phyloP scores from a whole-genome alignment of 768 basidiomycete species.

The Flagelloscypha sp. region DNA sequence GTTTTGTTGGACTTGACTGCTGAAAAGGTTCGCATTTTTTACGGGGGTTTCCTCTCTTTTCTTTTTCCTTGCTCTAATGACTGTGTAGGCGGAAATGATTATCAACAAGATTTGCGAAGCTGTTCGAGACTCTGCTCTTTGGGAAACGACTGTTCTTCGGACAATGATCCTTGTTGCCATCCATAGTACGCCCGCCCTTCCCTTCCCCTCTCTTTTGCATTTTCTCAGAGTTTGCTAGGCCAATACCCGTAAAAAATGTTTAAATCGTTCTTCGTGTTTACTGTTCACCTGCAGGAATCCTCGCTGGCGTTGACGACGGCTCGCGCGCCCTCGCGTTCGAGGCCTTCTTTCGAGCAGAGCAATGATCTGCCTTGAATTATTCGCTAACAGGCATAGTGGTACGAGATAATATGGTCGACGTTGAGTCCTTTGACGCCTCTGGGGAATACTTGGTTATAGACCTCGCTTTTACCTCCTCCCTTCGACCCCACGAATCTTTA shows the following conservation, averaged over 20 bases:
- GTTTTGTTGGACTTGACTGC: conserved; percentile 49
- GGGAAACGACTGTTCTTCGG: conserved; percentile 61
- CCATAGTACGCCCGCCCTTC: conserved; percentile 39
- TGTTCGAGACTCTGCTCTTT: conserved; percentile 55
- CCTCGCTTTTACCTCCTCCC: no score
- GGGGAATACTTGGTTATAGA: no score
- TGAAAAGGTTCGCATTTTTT: conserved; percentile 43
- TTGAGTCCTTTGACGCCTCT: no score
- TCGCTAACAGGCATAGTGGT: no score
- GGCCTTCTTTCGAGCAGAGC: no score
- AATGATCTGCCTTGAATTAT: no score
- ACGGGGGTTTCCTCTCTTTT: no score
- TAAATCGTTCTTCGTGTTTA: conserved; percentile 62
- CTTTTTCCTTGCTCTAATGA: neutral
- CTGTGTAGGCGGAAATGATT: conserved; percentile 45
- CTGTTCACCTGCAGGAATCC: conserved; percentile 57
- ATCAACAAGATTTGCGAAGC: conserved; percentile 53
- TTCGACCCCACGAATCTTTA: no score
- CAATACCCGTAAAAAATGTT: conserved; percentile 60
- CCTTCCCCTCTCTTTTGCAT: no score
- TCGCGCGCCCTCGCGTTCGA: conserved; percentile 58
- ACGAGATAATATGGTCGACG: no score
- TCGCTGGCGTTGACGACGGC: no score
- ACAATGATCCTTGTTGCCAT: conserved; percentile 61
- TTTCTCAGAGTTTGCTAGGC: no score